Evolutionary conservation across 176 grass and related monocot species (phyloP), one percentile per base, ranked within the genome.

Genomic region (Echinochloa phyllopogon): DNA sequence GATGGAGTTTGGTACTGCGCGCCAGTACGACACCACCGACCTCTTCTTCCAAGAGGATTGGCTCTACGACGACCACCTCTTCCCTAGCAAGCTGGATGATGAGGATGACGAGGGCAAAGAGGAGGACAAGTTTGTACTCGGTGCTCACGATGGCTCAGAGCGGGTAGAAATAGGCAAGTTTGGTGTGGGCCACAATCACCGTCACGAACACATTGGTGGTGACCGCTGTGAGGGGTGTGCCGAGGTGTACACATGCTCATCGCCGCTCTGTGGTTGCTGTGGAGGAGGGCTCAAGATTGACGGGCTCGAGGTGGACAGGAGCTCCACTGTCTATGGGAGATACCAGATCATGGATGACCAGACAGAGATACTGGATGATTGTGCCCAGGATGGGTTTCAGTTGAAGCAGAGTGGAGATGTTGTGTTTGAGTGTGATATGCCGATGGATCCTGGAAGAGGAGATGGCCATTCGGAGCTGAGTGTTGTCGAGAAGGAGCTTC

Each of bases 271-370:
- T 13, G 88, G 89, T 74, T 94, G 90, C 77, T 94, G 97, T 77
- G 83, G 80, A 17, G 89, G 50, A 13, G 89, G 38, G 38, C 36
- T 79, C 25, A 94, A 92, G 69, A 84, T 75, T 38, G 69, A 90
- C 8, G 88, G 13, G 12, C 59, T 74, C 0, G 55, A 88, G 44
- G 59, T 48, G 36, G 39, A 69, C 11, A 65, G 25, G 52, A 76
- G 86, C 84, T 92, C 79, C 6, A 69, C 90, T 3, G 81, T 99
- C 40, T 96, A 99, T 50, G 94, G 89, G 61, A 92, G 92, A 68
- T 99, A 99, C 79, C 89, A 92, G 75, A 92, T 99, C 89, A 91
- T 92, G 75, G 92, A 94, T 90, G 97, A 99, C 56, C 89, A 93
- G 51, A 94, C 94, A 1, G 97, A 99, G 78, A 86, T 87, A 81